Evolutionary conservation across 2,329 filamentous ascomycete species (phyloP).

Genomic region (Daldinia sp.): DNA sequence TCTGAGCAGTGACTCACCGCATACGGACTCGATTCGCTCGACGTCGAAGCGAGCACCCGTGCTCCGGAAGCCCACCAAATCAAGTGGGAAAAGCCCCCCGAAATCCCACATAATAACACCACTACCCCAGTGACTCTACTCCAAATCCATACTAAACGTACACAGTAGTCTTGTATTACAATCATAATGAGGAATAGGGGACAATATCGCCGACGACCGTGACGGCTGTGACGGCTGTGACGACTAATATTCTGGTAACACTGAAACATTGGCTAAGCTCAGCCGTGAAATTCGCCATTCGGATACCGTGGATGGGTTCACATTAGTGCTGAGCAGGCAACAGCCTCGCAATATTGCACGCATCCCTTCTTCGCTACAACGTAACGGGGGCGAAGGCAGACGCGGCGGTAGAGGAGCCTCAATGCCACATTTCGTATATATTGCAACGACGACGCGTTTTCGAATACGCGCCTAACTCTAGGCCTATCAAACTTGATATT

Average conservation of each 20-base stretch:
- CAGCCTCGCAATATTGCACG: slow-evolving; percentile 28
- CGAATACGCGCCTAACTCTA: slow-evolving; percentile 22
- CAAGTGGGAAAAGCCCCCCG: slow-evolving; percentile 13
- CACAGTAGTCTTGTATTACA: slow-evolving; percentile 10
- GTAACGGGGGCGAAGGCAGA: slow-evolving; percentile 14
- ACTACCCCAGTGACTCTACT: slow-evolving; percentile 16
- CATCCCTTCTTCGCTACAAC: slow-evolving; percentile 10
- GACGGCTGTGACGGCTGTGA: slow-evolving; percentile 11
- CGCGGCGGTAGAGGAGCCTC: slow-evolving; percentile 9
- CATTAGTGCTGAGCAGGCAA: slow-evolving; percentile 26
- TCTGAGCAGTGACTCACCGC: slow-evolving; percentile 32
- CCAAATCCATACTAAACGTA: slow-evolving; percentile 2
- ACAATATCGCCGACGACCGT: slow-evolving; percentile 8
- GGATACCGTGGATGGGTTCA: slow-evolving; percentile 12
- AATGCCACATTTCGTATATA: slow-evolving; percentile 13
- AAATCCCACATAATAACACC: slow-evolving; percentile 25
- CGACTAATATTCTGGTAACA: not conserved
- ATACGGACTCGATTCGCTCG: slow-evolving; percentile 18
- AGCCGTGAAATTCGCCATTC: slow-evolving; percentile 24
- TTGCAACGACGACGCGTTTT: slow-evolving; percentile 11
- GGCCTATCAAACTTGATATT: slow-evolving; percentile 10
- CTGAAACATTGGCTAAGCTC: slow-evolving; percentile 11
- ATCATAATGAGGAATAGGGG: slow-evolving; percentile 12
- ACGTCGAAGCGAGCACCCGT: slow-evolving; percentile 3
- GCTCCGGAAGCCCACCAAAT: slow-evolving; percentile 21